Evolutionary conservation across 177 flowering plant genomes (phyloP).

Genomic region (Tripterygium wilfordii): DNA sequence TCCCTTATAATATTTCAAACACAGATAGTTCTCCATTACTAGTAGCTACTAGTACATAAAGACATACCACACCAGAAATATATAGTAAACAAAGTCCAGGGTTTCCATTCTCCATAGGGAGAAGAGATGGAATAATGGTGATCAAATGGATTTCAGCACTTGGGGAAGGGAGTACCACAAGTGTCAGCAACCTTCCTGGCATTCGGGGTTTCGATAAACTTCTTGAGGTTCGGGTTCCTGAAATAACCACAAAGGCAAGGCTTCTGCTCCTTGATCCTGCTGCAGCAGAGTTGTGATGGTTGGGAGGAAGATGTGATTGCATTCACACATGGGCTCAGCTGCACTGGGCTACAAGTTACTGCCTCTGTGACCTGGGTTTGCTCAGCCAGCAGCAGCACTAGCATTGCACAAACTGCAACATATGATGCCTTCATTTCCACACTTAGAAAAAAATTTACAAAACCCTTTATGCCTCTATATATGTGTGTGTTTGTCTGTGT

Average conservation of each 20-base stretch:
- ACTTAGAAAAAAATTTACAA: background rate
- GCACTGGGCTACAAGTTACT: conserved; percentile 36
- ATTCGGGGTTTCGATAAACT: conserved; percentile 40
- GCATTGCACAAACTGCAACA: conserved; percentile 13
- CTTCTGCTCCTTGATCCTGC: conserved; percentile 37
- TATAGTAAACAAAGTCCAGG: background rate
- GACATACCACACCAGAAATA: background rate
- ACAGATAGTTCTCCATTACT: conserved; percentile 1
- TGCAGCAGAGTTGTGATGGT: conserved; percentile 35
- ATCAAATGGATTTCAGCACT: conserved; percentile 35
- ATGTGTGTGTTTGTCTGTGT: background rate
- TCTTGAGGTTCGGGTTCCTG: conserved; percentile 32
- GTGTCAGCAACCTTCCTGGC: conserved; percentile 40
- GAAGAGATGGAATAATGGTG: too few relatives aligned
- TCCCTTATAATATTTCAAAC: too few relatives aligned
- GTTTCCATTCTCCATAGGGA: too few relatives aligned
- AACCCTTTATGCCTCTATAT: too few relatives aligned
- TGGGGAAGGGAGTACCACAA: conserved; percentile 39
- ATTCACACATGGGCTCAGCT: conserved; percentile 36
- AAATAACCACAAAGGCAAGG: conserved; percentile 54
- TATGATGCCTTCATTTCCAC: conserved; percentile 32
- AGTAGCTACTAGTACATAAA: background rate
- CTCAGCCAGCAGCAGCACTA: conserved; percentile 23
- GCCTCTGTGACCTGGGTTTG: conserved; percentile 27
- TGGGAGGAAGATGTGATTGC: conserved; percentile 35